These are phyloP conservation scores for Aristolochia californica DNA, from an alignment of 164 flowering plant species.

Conservation along the genomic window DNA sequence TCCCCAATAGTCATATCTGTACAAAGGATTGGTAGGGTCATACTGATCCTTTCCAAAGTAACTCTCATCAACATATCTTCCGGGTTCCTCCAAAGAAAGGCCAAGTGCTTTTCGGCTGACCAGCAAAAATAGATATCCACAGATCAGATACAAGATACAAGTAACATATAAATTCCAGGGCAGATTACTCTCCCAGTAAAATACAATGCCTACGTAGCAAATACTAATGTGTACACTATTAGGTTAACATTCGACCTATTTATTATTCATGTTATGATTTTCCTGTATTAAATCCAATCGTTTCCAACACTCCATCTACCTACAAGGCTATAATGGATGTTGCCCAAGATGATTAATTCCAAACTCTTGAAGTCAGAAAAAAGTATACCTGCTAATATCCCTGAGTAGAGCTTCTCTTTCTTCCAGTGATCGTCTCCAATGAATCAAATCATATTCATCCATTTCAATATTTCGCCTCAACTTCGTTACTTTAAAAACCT, in stretches of 20 bases:
- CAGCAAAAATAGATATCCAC: background rate
- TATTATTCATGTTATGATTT: too few relatives aligned
- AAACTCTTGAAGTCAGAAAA: too few relatives aligned
- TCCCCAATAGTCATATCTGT: slow-evolving; percentile 94
- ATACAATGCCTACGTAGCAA: too few relatives aligned
- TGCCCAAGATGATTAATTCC: too few relatives aligned
- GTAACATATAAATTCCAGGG: too few relatives aligned
- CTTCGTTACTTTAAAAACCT: slow-evolving; percentile 48
- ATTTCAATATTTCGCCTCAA: slow-evolving; percentile 79
- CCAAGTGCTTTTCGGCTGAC: slow-evolving; percentile 76
- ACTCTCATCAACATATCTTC: slow-evolving; percentile 53
- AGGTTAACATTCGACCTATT: too few relatives aligned
- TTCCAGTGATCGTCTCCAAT: slow-evolving; percentile 89
- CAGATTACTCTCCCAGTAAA: too few relatives aligned
- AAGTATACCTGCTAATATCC: slow-evolving; percentile 86
- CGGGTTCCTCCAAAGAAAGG: slow-evolving; percentile 91
- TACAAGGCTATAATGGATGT: too few relatives aligned
- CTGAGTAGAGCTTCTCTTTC: slow-evolving; percentile 92
- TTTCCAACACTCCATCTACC: too few relatives aligned
- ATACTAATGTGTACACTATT: too few relatives aligned
- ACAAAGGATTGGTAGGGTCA: slow-evolving; percentile 67
- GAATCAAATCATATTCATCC: slow-evolving; percentile 93
- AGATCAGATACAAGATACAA: too few relatives aligned
- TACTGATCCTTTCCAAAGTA: slow-evolving; percentile 62
- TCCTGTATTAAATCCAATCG: too few relatives aligned